phyloP scores from a whole-genome alignment of 441 rosid genomes.

The Gossypium schwendimanii region DNA sequence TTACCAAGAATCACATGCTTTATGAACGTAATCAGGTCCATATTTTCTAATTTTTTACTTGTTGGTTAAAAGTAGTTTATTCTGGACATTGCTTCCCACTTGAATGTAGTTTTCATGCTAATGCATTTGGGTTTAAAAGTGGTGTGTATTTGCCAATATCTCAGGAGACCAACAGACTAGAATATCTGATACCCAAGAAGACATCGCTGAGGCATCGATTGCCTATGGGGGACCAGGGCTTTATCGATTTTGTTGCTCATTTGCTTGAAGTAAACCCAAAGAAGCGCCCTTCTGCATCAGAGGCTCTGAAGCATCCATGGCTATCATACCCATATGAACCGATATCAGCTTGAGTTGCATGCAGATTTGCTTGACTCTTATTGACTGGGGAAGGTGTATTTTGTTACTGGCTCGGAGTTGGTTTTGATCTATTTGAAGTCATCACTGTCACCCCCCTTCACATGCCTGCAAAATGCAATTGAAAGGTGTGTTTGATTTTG shows the following conservation, averaged over 20 bases:
- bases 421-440: not conserved
- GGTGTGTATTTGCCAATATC: slow-evolving; percentile 7
- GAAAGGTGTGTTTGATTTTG: slow-evolving; percentile 32
- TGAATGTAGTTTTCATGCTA: slow-evolving; percentile 5
- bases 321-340: slow-evolving; percentile 83
- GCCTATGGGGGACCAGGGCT: slow-evolving; percentile 97
- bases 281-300: slow-evolving; percentile 84
- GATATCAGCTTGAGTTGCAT: slow-evolving; percentile 57
- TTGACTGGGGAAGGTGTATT: slow-evolving; percentile 20
- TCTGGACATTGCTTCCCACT: not conserved
- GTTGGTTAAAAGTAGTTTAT: not conserved
- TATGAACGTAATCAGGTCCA: slow-evolving; percentile 94
- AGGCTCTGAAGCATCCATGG: slow-evolving; percentile 94
- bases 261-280: slow-evolving; percentile 84
- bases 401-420: slow-evolving; percentile 15
- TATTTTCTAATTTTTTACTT: not conserved
- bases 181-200: slow-evolving; percentile 82
- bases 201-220: slow-evolving; percentile 79
- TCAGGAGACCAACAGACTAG: slow-evolving; percentile 82
- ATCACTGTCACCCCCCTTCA: not conserved
- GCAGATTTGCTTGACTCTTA: slow-evolving; percentile 2
- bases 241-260: slow-evolving; percentile 74
- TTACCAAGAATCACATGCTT: slow-evolving; percentile 83
- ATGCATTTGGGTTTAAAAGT: not conserved
- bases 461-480: slow-evolving; percentile 22